These are phyloP conservation scores for Diplodia mutila DNA, from an alignment of 2,329 filamentous ascomycete genomes.

Conservation along the genomic window DNA sequence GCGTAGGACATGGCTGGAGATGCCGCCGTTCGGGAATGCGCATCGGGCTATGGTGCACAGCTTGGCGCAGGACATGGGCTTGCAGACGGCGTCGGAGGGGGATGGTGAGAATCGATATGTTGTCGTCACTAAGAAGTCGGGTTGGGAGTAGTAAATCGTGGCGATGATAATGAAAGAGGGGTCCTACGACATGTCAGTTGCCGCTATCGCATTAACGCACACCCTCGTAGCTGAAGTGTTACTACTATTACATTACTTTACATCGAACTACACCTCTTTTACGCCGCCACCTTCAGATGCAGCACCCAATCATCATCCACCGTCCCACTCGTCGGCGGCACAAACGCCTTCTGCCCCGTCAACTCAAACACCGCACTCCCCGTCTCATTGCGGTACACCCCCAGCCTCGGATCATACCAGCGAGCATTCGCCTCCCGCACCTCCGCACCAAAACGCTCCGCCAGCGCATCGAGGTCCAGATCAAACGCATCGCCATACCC, in stretches of 20 bases:
- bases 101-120: background rate
- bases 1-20: background rate
- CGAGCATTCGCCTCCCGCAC: background rate
- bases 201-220: too few relatives aligned
- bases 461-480: background rate
- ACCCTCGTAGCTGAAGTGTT: too few relatives aligned
- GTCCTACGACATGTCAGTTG: background rate
- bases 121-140: background rate
- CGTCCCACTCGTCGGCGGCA: background rate
- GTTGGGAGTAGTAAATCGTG: background rate
- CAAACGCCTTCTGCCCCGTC: background rate
- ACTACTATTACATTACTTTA: too few relatives aligned
- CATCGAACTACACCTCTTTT: too few relatives aligned
- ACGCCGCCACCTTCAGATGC: background rate
- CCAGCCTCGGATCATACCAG: slow-evolving; percentile 5
- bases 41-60: background rate
- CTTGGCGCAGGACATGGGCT: background rate
- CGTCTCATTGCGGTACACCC: background rate
- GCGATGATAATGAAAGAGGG: background rate
- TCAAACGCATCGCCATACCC: slow-evolving; percentile 13
- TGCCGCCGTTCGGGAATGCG: background rate
- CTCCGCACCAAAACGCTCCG: background rate
- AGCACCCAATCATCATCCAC: slow-evolving; percentile 13
- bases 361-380: background rate
- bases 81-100: background rate